A percentile compares a stretch with the other conserved stretches of the same genome.
phyloP scores from a whole-genome alignment of 106 monocot genomes.

The Apostasia shenzhenica region DNA sequence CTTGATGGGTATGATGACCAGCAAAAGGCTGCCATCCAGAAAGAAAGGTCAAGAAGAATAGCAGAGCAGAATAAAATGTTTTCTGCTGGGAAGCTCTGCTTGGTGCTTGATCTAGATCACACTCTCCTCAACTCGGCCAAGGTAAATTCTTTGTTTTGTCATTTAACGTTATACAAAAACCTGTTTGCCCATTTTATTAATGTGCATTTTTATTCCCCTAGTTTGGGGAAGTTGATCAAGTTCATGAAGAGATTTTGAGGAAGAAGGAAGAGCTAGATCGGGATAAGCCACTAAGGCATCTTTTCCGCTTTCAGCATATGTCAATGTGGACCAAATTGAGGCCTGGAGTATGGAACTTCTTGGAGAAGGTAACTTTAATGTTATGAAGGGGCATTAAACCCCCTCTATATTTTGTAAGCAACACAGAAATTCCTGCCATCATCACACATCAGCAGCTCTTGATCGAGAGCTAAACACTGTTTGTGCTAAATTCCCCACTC shows the following conservation, averaged over 20 bases:
- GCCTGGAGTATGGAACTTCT: conserved; percentile 95
- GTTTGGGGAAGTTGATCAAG: conserved; percentile 84
- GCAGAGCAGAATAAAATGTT: conserved; percentile 95
- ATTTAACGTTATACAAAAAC: background rate
- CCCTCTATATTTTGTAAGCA: background rate
- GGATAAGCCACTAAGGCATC: conserved; percentile 53
- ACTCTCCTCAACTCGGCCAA: conserved; percentile 98
- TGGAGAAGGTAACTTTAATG: conserved; percentile 62
- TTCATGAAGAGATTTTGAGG: conserved; percentile 78
- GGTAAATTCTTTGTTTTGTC: conserved; percentile 31
- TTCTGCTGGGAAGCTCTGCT: conserved; percentile 59
- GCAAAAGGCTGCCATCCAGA: conserved; percentile 80
- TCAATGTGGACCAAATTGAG: conserved; percentile 98
- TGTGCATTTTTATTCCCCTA: conserved; percentile 23
- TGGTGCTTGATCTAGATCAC: conserved; percentile 96
- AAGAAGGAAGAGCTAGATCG: conserved; percentile 87
- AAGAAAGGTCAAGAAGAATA: conserved; percentile 91
- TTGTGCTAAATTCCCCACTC: too few relatives aligned
- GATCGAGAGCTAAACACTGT: too few relatives aligned
- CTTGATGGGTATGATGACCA: conserved; percentile 88
- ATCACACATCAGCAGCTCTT: too few relatives aligned
- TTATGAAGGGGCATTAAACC: too few relatives aligned
- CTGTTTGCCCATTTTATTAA: conserved; percentile 8
- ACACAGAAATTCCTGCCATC: too few relatives aligned
- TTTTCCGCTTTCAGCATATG: conserved; percentile 87